Percentiles rank a stretch among this genome's conserved stretches.
Evolutionary conservation across 78 protist species (phyloP).

Genomic region (Neovahlkampfia damariscottae): DNA sequence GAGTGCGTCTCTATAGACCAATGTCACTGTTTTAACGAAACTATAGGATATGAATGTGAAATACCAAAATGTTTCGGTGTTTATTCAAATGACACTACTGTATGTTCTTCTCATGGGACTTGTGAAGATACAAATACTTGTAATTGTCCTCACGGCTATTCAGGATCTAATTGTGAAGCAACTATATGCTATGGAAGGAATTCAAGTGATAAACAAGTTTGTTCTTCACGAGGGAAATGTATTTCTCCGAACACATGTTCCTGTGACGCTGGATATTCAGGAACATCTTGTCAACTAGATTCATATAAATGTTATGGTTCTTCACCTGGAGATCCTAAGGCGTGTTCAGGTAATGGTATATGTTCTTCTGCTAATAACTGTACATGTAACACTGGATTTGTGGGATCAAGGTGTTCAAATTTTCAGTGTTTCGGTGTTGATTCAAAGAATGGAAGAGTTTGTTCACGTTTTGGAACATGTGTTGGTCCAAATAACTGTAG

Average conservation of each 20-base stretch:
- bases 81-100: neutral
- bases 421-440: neutral
- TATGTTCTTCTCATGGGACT: neutral
- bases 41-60: neutral
- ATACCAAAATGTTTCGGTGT: neutral
- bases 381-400: neutral
- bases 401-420: neutral
- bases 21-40: neutral
- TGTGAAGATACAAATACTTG: neutral
- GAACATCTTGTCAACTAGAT: neutral
- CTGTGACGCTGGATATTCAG: neutral
- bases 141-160: neutral
- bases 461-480: neutral
- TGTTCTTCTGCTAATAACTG: neutral
- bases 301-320: neutral
- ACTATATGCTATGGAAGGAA: neutral
- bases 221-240: neutral
- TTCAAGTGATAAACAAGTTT: too few species aligned
- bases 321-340: neutral
- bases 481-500: neutral
- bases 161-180: neutral
- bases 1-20: neutral
- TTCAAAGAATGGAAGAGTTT: neutral
- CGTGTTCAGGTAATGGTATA: neutral
- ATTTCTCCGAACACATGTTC: neutral